Base-by-base conservation (phyloP, 2,329 filamentous ascomycete genomes). In the Metarhizium humberi region DNA sequence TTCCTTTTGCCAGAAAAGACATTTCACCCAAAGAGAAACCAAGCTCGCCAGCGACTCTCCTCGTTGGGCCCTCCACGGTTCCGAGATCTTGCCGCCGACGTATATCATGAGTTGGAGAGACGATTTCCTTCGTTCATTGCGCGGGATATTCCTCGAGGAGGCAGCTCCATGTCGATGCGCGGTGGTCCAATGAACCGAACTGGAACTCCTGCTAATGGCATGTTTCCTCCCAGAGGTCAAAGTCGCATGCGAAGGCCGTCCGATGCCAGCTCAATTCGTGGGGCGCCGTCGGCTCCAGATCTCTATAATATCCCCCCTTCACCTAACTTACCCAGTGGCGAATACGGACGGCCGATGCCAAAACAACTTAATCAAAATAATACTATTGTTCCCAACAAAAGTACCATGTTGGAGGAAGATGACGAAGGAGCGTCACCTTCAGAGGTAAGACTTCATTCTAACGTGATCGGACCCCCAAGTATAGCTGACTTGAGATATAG, bases 1-100 rank as follows among this genome's bases (percentile, higher is more conserved):
- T 95, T 85, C 67, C 80, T 99, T 6, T 75, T 89, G 29, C 90
- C 94, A n/a, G 90, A 92, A 69, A 81, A 86, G 60, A 87, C 85
- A 60, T 97, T 97, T 72, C 94, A 99, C 70, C 91, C 92, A 2
- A 99, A 97, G 73, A 87, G 94, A 59, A 99, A 99, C 68, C 92
- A 97, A 70, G 94, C 94, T n/a, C 84, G 94, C 45, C 91, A 96
- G 71, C 95, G 95, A 70, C 81, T 99, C 20, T 92, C 91, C 0
- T 95, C 92, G 0, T 81, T 99, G 14, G 90, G 91, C 3, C 85
- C 88, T 25, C 86, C 90, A 30, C 81, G 92, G 56, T 99, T 99
- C 67, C 83, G 90, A 62, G 92, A 97, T 66, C 78, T 99, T 6
- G 92, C 91, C 10, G 96, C 91, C 46, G 94, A 99, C 72, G 92